Conservation (phyloP, 2,329 filamentous ascomycete genomes). For the Colletotrichum filicis region DNA sequence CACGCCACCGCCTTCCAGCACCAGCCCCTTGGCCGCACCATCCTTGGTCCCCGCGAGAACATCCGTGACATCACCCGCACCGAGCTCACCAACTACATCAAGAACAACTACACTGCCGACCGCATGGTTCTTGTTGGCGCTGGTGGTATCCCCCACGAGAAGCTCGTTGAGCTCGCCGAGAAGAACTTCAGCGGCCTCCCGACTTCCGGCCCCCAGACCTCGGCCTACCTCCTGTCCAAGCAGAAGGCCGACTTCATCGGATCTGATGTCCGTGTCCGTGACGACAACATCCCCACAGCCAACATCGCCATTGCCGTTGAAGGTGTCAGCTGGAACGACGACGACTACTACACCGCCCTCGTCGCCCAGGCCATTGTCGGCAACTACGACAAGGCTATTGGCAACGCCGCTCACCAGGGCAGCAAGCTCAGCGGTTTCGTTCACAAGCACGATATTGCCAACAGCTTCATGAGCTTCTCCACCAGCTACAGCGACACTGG, state of each 20-base stretch:
- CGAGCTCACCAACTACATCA: conserved; percentile 96
- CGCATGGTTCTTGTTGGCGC: conserved; percentile 98
- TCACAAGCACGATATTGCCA: conserved; percentile 94
- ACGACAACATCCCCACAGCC: conserved; percentile 95
- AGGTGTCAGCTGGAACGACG: conserved; percentile 99
- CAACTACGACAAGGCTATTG: conserved; percentile 99
- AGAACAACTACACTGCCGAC: conserved; percentile 99
- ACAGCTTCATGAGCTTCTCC: conserved; percentile 99
- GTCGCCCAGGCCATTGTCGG: conserved; percentile 98
- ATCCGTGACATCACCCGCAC: conserved; percentile 94
- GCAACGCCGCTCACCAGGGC: conserved; percentile 95
- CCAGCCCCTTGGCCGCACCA: conserved; percentile 96
- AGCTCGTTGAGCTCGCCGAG: conserved; percentile 95
- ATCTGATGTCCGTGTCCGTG: conserved; percentile 93
- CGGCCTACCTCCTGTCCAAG: conserved; percentile 83
- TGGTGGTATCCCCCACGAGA: conserved; percentile 91
- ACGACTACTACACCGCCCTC: conserved; percentile 98
- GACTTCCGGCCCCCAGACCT: conserved; percentile 77
- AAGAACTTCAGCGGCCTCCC: conserved; percentile 91
- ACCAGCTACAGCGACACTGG: conserved; percentile 99
- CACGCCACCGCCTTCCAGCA: conserved; percentile 98
- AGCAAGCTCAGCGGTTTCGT: conserved; percentile 98
- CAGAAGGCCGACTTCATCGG: conserved; percentile 94
- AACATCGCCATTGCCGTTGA: conserved; percentile 99
- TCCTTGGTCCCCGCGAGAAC: conserved; percentile 97